Percentiles rank a stretch among this genome's conserved stretches.
These are phyloP conservation scores for Melampsora larici-populina DNA, from an alignment of 1,284 basidiomycete genomes.

Conservation along the genomic window DNA sequence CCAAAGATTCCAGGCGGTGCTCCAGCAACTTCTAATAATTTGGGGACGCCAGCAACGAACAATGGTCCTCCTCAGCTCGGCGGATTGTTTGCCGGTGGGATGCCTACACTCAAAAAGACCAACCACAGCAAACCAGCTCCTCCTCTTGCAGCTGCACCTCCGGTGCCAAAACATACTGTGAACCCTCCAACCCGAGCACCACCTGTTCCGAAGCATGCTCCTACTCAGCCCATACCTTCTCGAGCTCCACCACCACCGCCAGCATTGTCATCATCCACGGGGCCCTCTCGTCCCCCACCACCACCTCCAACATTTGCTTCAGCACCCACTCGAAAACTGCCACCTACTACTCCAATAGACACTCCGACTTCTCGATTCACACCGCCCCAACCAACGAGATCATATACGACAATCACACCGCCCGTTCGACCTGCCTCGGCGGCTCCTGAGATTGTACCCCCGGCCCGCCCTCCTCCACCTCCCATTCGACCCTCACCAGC, in stretches of 20 bases:
- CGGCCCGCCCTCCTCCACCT: constrained; percentile 21
- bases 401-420: not conserved
- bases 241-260: constrained; percentile 30
- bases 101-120: constrained; percentile 49
- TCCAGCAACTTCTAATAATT: not conserved
- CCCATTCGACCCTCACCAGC: constrained; percentile 3
- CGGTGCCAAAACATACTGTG: constrained; percentile 25
- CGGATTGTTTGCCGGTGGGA: constrained; percentile 50
- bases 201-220: constrained; percentile 1
- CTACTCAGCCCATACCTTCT: constrained; percentile 2
- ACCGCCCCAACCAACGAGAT: not conserved
- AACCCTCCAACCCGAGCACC: constrained; percentile 38
- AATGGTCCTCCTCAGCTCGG: constrained; percentile 47
- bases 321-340: not conserved
- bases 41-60: not conserved
- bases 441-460: not conserved
- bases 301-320: constrained; percentile 6
- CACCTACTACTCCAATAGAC: not conserved
- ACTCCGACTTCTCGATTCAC: not conserved
- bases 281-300: constrained; percentile 1
- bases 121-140: constrained; percentile 4
- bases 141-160: constrained; percentile 22
- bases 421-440: not conserved
- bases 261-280: not conserved
- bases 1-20: constrained; percentile 16